Base-by-base conservation (phyloP, 257 asterid genomes). In the Capsicum rhomboideum region DNA sequence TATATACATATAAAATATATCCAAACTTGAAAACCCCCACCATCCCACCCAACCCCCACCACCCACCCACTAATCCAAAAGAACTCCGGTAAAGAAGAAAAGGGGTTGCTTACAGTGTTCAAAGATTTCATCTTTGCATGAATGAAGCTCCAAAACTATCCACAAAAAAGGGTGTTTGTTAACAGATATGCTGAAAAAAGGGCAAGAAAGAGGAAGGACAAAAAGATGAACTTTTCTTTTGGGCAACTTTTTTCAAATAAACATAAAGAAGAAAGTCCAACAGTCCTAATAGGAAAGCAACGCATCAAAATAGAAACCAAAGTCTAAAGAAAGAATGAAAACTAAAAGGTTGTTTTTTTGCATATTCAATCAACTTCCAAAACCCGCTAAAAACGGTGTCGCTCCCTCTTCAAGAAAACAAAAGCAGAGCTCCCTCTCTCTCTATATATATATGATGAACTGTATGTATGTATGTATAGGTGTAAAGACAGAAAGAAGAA, bases 121-220 rank as follows among this genome's bases (percentile, higher is more conserved):
- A 44, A 91, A 28, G 86, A 79, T 87, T 83, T 88, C 94, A 87
- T 91, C 69, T 66, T 82, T 53, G 88, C 87, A 87, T 83, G 86
- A 79, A 86, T n/a, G 53, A 64, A 46, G 31, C 20, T 46, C 58
- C 49, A 72, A 74, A 64, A 7, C 56, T 21, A 28, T 74, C 71
- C 74, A 46, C 37, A 29, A 61, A 2, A 14, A 34, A 1, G 78
- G 29, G 54, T 67, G 29, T 42, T 23, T 78, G 1, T 12, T 29
- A 64, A 6, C 67, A 55, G 86, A 81, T 58, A 52, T 74, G 84
- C 67, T 59, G 37, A n/a, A 23, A 72, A 23, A 72, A n/a, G 37
- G 55, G 10, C 6, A 56, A 21, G 53, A 21, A n/a, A 29, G 72
- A 53, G 37, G 72, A 12, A 14, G 50, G 26, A n/a, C 61, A 82